Evolutionary conservation across 345 rosid genomes (phyloP), one percentile per base, ranked within the genome.

Genomic region (Syzygium aqueum): DNA sequence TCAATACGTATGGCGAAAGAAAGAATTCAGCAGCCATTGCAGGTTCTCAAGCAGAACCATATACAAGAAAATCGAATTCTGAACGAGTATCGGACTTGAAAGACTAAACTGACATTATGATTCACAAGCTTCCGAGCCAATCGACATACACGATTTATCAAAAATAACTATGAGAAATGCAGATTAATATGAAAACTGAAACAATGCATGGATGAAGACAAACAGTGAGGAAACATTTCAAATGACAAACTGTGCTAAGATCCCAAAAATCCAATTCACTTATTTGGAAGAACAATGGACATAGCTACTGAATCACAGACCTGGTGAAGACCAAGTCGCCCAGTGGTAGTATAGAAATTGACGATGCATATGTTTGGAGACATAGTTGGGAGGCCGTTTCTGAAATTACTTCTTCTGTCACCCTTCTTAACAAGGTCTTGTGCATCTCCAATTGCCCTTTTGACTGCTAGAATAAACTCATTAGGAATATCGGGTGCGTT

Each of bases 261-360:
- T 73, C 49, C 14, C 13, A 73, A 73, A 73, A 73, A 73, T 37
- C 80, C 43, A 73, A 33, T 19, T 73, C 82, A 37, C 15, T 37
- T 73, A 1, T 10, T 16, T 33, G 49, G 80, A 33, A 73, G 82
- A 73, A 21, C 82, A 19, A 37, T 19, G 49, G 49, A 33, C 19
- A 43, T 12, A 11, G 77, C 37, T 25, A 40, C 2, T 37, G 37
- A 30, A 84, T 28, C 51, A 51, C 86, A 56, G 53, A 94, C 95
- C 96, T 94, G 93, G 91, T 94, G 95, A 80, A 95, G 95, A 52
- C 98, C 97, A 8, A 94, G 95, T 85, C 90, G 90, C 53, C 97
- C 95, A 37, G 56, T 86, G 51, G 56, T 77, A 53, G 90, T 84
- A 88, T 95, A 94, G 85, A 94, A 95, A 88, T 94, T 94, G 2